Evolutionary conservation across 192 early-diverging fungal species (phyloP).

Genomic region (Backusella parvicylindrica): DNA sequence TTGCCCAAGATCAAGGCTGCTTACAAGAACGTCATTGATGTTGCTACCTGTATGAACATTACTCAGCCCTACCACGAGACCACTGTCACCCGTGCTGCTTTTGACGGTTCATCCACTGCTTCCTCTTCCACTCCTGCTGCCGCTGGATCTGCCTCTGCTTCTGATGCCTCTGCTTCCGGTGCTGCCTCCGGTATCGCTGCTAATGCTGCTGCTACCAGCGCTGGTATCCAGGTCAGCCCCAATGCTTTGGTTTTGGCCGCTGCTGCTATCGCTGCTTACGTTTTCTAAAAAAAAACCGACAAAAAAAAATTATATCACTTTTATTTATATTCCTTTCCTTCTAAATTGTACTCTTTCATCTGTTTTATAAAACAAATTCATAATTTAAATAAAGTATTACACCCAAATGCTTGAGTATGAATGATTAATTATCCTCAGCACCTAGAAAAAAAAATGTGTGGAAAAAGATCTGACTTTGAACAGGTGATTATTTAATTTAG

Average conservation of each 20-base stretch:
- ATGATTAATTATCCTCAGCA: not conserved
- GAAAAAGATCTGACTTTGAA: not conserved
- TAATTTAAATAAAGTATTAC: slow-evolving; percentile 4
- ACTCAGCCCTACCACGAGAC: slow-evolving; percentile 32
- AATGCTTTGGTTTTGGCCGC: not conserved
- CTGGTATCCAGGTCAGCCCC: not conserved
- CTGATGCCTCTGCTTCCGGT: not conserved
- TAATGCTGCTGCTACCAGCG: not conserved
- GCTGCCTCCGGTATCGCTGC: slow-evolving; percentile 9
- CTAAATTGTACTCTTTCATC: not conserved
- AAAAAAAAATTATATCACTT: not conserved
- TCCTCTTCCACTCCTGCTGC: not conserved
- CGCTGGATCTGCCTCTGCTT: not conserved
- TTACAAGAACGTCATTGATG: slow-evolving; percentile 33
- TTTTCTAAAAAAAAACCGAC: not conserved
- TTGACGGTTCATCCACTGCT: slow-evolving; percentile 2
- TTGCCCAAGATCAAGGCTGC: slow-evolving; percentile 28
- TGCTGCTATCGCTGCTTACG: not conserved
- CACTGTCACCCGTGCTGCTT: slow-evolving; percentile 20
- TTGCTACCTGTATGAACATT: slow-evolving; percentile 39
- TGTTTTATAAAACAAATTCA: slow-evolving; percentile 5
- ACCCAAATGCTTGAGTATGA: slow-evolving; percentile 1
- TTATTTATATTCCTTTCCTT: not conserved
- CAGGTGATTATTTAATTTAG: not conserved
- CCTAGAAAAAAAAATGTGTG: not conserved